Evolutionary conservation across 345 rosid species (phyloP).

Genomic region (Citrus medica): DNA sequence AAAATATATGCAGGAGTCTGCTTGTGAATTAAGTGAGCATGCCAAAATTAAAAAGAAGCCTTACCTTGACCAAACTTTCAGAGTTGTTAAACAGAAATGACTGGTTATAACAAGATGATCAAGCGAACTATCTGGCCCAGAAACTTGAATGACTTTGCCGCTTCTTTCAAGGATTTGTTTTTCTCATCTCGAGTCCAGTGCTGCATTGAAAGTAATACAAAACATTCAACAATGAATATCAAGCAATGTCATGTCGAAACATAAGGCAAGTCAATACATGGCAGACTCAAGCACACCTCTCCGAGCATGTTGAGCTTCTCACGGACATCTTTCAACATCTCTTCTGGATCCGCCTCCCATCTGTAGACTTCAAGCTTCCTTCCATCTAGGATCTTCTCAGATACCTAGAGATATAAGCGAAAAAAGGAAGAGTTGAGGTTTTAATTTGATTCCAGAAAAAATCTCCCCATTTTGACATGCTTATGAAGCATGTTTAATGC

Average conservation of each 20-base stretch:
- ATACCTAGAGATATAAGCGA: constrained; percentile 48
- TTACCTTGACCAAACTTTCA: not conserved
- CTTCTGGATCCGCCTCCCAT: constrained; percentile 64
- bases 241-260: constrained; percentile 13
- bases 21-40: not conserved
- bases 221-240: constrained; percentile 10
- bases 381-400: constrained; percentile 63
- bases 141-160: constrained; percentile 63
- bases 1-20: not conserved
- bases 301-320: constrained; percentile 83
- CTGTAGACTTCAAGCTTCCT: constrained; percentile 62
- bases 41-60: not conserved
- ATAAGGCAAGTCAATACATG: constrained; percentile 3
- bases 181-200: constrained; percentile 80
- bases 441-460: not conserved
- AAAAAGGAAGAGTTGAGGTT: not conserved
- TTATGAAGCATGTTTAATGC: not conserved
- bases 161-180: constrained; percentile 83
- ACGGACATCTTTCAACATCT: constrained; percentile 59
- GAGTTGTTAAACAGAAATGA: not conserved
- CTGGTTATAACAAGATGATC: constrained; percentile 48
- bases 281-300: constrained; percentile 42
- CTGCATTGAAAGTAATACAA: constrained; percentile 36
- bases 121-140: constrained; percentile 83
- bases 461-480: not conserved